Conservation (phyloP, 2,329 filamentous ascomycete genomes). For the Curvularia sp. region DNA sequence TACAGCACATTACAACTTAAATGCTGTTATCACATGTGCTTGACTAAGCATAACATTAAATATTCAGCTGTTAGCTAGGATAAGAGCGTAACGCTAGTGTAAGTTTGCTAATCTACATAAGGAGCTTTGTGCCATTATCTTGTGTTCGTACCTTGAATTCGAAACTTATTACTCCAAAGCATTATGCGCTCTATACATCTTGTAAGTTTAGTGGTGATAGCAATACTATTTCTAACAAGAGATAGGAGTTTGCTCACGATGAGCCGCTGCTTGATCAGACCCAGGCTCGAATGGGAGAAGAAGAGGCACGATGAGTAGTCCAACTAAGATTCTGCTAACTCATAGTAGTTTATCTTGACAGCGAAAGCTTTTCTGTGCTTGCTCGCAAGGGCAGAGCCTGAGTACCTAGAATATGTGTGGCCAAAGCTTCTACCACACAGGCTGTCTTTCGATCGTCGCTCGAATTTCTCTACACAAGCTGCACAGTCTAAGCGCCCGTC, state of each 20-base stretch:
- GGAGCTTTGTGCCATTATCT: neutral
- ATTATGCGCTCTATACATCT: slow-evolving; percentile 14
- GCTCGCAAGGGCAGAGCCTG: slow-evolving; percentile 13
- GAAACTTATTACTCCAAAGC: slow-evolving; percentile 5
- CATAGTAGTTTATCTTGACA: slow-evolving; percentile 14
- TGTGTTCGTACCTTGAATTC: slow-evolving; percentile 1
- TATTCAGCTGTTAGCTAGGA: slow-evolving; percentile 6
- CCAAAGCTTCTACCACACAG: slow-evolving; percentile 19
- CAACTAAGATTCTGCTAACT: slow-evolving; percentile 12
- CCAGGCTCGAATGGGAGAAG: slow-evolving; percentile 14
- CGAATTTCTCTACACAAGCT: slow-evolving; percentile 7
- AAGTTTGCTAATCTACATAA: slow-evolving; percentile 11
- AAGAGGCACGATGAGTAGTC: slow-evolving; percentile 14
- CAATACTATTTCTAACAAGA: slow-evolving; percentile 10
- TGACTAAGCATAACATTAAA: slow-evolving; percentile 5
- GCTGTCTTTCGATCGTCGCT: slow-evolving; percentile 14
- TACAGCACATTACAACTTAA: slow-evolving; percentile 1
- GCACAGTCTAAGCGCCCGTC: slow-evolving; percentile 7
- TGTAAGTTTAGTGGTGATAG: slow-evolving; percentile 7
- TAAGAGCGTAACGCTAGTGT: slow-evolving; percentile 2
- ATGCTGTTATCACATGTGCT: neutral
- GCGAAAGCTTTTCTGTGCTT: slow-evolving; percentile 15
- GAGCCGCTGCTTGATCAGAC: slow-evolving; percentile 9
- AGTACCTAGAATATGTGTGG: slow-evolving; percentile 14
- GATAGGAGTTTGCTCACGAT: slow-evolving; percentile 1